These are phyloP conservation scores for Fusarium annulatum DNA, from an alignment of 2,329 filamentous ascomycete species.

Conservation along the genomic window DNA sequence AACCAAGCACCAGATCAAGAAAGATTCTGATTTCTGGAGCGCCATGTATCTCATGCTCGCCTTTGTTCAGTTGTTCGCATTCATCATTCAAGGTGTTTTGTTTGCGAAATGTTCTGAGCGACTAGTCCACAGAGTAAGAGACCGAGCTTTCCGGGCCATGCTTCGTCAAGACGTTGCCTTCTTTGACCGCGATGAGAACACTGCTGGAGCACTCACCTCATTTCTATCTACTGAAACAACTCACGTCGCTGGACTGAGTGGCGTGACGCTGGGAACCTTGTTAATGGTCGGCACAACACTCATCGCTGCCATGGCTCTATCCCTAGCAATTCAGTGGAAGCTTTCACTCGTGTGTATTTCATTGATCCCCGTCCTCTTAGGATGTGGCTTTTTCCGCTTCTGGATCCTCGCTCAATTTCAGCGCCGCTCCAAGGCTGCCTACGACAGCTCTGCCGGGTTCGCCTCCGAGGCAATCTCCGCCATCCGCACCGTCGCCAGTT, in stretches of 20 bases:
- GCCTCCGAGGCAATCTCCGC: slow-evolving; percentile 94
- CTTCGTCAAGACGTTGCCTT: slow-evolving; percentile 93
- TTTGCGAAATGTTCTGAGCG: slow-evolving; percentile 91
- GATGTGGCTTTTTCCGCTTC: slow-evolving; percentile 88
- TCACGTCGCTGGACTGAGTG: slow-evolving; percentile 87
- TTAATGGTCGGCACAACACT: slow-evolving; percentile 85
- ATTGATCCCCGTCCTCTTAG: slow-evolving; percentile 80
- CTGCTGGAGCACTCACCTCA: slow-evolving; percentile 86
- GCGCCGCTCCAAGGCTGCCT: slow-evolving; percentile 80
- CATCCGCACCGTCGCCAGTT: slow-evolving; percentile 90
- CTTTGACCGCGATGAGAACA: slow-evolving; percentile 91
- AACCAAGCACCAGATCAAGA: slow-evolving; percentile 68
- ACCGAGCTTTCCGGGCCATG: slow-evolving; percentile 85
- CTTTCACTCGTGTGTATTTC: slow-evolving; percentile 84
- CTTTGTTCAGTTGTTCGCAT: slow-evolving; percentile 76
- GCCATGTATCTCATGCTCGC: slow-evolving; percentile 90
- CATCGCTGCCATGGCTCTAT: slow-evolving; percentile 75
- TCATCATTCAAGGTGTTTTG: slow-evolving; percentile 73
- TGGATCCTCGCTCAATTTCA: slow-evolving; percentile 85
- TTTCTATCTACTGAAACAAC: slow-evolving; percentile 92
- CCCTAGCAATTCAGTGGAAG: slow-evolving; percentile 87
- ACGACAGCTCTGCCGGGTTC: slow-evolving; percentile 83
- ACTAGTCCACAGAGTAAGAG: slow-evolving; percentile 83
- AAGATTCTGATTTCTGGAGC: slow-evolving; percentile 85
- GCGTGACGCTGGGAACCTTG: slow-evolving; percentile 87